Percentiles rank a stretch among this genome's conserved stretches.
These are phyloP conservation scores for Pseudogymnoascus sp. DNA, from an alignment of 2,329 filamentous ascomycete species.

Conservation along the genomic window DNA sequence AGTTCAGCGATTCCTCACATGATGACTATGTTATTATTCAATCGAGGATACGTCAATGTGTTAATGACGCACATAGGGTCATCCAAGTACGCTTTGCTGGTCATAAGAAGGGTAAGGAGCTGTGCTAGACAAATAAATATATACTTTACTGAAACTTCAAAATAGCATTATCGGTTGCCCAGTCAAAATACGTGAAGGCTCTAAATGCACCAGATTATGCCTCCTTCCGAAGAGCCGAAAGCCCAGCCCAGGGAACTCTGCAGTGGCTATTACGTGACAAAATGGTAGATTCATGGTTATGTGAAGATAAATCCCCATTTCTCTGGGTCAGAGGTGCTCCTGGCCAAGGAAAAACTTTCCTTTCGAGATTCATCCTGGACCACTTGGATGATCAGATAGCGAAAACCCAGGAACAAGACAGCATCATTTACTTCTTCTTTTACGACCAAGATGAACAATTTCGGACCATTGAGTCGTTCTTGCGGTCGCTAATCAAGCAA, in stretches of 20 bases:
- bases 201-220: background rate
- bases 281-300: background rate
- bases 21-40: too few species aligned
- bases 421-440: background rate
- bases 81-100: too few species aligned
- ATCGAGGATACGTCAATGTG: too few species aligned
- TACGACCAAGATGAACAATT: background rate
- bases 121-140: too few species aligned
- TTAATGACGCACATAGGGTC: too few species aligned
- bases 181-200: background rate
- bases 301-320: background rate
- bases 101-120: too few species aligned
- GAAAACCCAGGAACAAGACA: background rate
- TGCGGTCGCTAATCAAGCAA: background rate
- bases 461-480: background rate
- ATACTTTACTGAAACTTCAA: background rate
- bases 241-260: background rate
- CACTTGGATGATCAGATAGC: background rate
- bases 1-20: too few species aligned
- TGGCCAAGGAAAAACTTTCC: background rate
- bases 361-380: background rate
- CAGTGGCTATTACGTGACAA: background rate
- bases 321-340: background rate
- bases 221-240: background rate
- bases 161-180: background rate